Evolutionary conservation across 352 stramenopile species (phyloP), one percentile per base, ranked within the genome.

Genomic region (Thalassiosira ordinaria): DNA sequence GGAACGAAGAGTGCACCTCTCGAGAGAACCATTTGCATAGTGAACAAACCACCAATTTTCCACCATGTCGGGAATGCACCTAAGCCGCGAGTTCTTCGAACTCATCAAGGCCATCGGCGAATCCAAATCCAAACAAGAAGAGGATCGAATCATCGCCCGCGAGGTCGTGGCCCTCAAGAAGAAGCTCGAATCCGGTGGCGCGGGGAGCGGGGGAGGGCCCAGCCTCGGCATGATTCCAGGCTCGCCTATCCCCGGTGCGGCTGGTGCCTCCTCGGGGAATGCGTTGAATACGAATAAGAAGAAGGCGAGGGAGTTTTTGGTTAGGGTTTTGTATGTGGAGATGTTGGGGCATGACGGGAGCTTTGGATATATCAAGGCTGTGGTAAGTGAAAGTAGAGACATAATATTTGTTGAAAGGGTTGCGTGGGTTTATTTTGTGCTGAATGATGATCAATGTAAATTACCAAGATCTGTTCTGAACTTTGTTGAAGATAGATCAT

Each of bases 51-150:
- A 52, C 51, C 35, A 41, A 59, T 47, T 69, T 55, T 69, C 51
- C 57, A 88, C 46, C 73, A 91, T 89, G 85, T 85, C 69, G 20
- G 89, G 89, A 46, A 88, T 90, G 68, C 89, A 92, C 70, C 74
- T 95, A 1, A 91, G 95, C 44, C 98, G 97, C 84, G 98, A 99
- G 89, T 99, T 99, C 93, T 99, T 99, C 88, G 97, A 99, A 92
- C 96, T 99, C 62, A 96, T 99, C 84, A 99, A 99, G 89, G 97
- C 97, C 27, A 99, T 99, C 80, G 98, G 98, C 67, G 98, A 99
- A 92, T 98, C 95, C 87, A 99, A 99, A 89, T 98, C 96, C 18
- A 99, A 99, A 92, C 98, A 99, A 90, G 98, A 99, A 92, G 97
- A 99, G 87, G 98, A 99, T 89, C 93, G 96, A 61, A 99, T 99